Conservation (phyloP, 2,329 filamentous ascomycete genomes). For the Exophiala mesophila region DNA sequence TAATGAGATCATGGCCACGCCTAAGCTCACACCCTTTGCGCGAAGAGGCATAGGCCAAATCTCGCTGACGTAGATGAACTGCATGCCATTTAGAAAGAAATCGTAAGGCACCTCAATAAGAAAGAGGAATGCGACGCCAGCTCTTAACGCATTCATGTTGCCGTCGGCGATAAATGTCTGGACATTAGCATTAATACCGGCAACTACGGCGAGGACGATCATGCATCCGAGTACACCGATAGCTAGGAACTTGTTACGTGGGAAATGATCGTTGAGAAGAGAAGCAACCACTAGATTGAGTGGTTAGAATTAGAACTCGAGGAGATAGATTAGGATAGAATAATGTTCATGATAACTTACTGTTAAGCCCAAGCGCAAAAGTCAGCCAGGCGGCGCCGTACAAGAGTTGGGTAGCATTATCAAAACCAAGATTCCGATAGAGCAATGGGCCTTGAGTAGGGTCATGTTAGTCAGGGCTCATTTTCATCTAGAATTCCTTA, state of each 20-base stretch:
- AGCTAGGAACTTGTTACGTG: no score
- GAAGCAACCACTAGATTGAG: conserved; percentile 26
- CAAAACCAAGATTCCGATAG: not conserved
- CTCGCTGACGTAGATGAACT: conserved; percentile 10
- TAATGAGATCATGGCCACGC: conserved; percentile 12
- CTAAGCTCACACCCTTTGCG: conserved; percentile 7
- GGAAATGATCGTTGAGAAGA: conserved; percentile 12
- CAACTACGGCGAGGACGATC: conserved; percentile 19
- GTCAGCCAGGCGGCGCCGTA: not conserved
- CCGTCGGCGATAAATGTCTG: conserved; percentile 1
- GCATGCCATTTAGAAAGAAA: conserved; percentile 21
- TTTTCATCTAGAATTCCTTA: no score
- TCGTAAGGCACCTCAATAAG: conserved; percentile 38
- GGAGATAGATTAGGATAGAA: no score
- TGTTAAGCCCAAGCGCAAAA: conserved; percentile 15
- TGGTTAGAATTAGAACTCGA: conserved; percentile 30
- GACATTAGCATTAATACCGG: conserved; percentile 22
- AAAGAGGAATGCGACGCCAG: conserved; percentile 38
- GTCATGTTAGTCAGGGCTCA: conserved; percentile 31
- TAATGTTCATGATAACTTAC: no score
- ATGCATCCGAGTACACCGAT: conserved; percentile 35
- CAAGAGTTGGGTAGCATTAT: not conserved
- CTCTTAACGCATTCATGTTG: conserved; percentile 26
- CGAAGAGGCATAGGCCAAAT: conserved; percentile 13
- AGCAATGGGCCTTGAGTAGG: conserved; percentile 1